Conservation (phyloP, 2,329 filamentous ascomycete species). For the Cercospora sojina region DNA sequence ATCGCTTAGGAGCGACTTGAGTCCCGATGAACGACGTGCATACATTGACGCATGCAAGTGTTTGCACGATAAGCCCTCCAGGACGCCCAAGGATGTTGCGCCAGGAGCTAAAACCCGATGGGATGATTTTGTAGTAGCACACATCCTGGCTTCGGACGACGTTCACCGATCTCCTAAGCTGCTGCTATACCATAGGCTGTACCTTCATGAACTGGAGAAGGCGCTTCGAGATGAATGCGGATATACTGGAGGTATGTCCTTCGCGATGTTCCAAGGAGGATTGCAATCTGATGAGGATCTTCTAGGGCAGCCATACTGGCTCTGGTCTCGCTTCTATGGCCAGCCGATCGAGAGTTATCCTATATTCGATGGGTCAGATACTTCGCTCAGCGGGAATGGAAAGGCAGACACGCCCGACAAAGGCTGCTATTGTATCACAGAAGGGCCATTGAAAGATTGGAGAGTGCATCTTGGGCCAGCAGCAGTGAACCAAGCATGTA, state of each 20-base stretch:
- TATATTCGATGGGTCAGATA: slow-evolving; percentile 39
- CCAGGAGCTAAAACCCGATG: slow-evolving; percentile 33
- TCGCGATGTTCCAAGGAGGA: background rate
- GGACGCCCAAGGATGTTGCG: slow-evolving; percentile 15
- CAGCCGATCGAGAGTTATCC: slow-evolving; percentile 46
- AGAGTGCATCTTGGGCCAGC: slow-evolving; percentile 33
- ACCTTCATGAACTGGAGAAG: slow-evolving; percentile 45
- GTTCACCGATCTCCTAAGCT: slow-evolving; percentile 33
- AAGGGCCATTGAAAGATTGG: slow-evolving; percentile 52
- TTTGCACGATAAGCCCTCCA: slow-evolving; percentile 17
- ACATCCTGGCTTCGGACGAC: slow-evolving; percentile 33
- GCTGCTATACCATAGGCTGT: slow-evolving; percentile 44
- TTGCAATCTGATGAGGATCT: background rate
- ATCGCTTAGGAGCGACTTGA: slow-evolving; percentile 29
- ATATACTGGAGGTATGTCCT: slow-evolving; percentile 8
- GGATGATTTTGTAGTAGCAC: slow-evolving; percentile 35
- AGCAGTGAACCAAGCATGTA: slow-evolving; percentile 6
- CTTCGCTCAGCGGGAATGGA: slow-evolving; percentile 48
- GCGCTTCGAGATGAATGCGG: slow-evolving; percentile 44
- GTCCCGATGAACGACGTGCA: slow-evolving; percentile 21
- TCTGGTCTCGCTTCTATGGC: slow-evolving; percentile 9
- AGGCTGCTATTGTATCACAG: slow-evolving; percentile 54
- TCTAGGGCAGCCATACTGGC: slow-evolving; percentile 15
- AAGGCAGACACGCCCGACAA: slow-evolving; percentile 47
- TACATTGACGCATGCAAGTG: slow-evolving; percentile 26